These are phyloP conservation scores for Abelmoschus esculentus DNA, from an alignment of 345 rosid genomes.

Conservation along the genomic window DNA sequence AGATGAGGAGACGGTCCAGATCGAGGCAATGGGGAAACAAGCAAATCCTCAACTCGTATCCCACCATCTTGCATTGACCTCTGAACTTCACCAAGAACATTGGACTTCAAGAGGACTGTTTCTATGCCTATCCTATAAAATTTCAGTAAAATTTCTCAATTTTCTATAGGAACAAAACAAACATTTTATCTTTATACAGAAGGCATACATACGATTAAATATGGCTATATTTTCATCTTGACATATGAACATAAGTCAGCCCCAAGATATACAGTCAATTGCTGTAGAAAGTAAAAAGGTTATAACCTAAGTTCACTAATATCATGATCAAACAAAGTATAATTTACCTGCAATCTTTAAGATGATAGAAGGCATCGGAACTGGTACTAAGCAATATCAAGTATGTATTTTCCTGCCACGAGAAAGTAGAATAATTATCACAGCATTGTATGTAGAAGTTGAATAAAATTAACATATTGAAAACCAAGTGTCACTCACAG, in stretches of 20 bases:
- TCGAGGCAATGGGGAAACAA: conserved; percentile 48
- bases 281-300: conserved; percentile 5
- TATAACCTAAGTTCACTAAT: not conserved
- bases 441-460: not conserved
- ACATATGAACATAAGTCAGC: not conserved
- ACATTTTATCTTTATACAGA: not conserved
- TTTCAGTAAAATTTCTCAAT: conserved; percentile 13
- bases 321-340: not conserved
- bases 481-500: conserved; percentile 51
- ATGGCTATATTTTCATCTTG: conserved; percentile 5
- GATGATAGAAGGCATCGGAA: conserved; percentile 91
- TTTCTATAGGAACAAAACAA: not conserved
- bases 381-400: conserved; percentile 86
- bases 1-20: conserved; percentile 37
- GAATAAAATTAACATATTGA: conserved; percentile 4
- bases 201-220: not conserved
- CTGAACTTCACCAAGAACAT: conserved; percentile 77
- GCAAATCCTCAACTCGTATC: conserved; percentile 85
- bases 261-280: not conserved
- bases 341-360: conserved; percentile 92
- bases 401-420: conserved; percentile 77
- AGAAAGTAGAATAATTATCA: conserved; percentile 9
- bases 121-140: conserved; percentile 69
- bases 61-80: conserved; percentile 91
- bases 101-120: conserved; percentile 72